Evolutionary conservation across 2,329 filamentous ascomycete genomes (phyloP).

Genomic region (Sporothrix globosa): DNA sequence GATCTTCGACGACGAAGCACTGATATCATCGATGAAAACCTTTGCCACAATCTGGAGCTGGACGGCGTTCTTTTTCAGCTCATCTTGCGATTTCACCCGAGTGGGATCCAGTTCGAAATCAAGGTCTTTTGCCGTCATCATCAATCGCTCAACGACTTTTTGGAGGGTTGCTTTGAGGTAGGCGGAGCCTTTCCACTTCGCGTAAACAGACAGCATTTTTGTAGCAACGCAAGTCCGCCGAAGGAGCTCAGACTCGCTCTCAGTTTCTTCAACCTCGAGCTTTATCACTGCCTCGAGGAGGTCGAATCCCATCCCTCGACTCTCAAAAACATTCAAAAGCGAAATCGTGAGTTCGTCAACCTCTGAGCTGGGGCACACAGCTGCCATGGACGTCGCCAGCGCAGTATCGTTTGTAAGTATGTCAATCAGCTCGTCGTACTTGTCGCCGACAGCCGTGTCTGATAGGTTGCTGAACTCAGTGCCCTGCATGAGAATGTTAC

Average conservation of each 20-base stretch:
- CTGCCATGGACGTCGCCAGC: slow-evolving; percentile 65
- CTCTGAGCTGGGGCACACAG: slow-evolving; percentile 68
- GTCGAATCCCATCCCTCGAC: slow-evolving; percentile 64
- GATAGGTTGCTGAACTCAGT: slow-evolving; percentile 71
- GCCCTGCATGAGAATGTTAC: slow-evolving; percentile 71
- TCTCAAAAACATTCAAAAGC: slow-evolving; percentile 70
- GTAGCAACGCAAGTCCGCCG: slow-evolving; percentile 72
- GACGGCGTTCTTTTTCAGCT: slow-evolving; percentile 66
- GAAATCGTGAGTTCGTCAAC: slow-evolving; percentile 71
- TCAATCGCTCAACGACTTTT: slow-evolving; percentile 67
- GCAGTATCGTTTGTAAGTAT: slow-evolving; percentile 65
- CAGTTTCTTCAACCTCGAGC: slow-evolving; percentile 69
- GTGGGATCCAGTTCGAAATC: slow-evolving; percentile 70
- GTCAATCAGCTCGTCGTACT: slow-evolving; percentile 67
- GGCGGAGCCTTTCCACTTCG: slow-evolving; percentile 68
- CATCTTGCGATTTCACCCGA: slow-evolving; percentile 61
- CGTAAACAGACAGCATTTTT: slow-evolving; percentile 71
- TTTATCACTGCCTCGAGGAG: slow-evolving; percentile 68
- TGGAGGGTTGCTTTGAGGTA: slow-evolving; percentile 68
- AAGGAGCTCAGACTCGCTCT: slow-evolving; percentile 69
- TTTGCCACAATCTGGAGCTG: slow-evolving; percentile 69
- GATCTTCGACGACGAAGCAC: slow-evolving; percentile 63
- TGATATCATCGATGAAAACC: slow-evolving; percentile 72
- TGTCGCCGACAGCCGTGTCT: slow-evolving; percentile 68
- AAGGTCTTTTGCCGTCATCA: slow-evolving; percentile 67